Evolutionary conservation across 305 asterid genomes (phyloP), one percentile per base, ranked within the genome.

Genomic region (Petunia hybrid): DNA sequence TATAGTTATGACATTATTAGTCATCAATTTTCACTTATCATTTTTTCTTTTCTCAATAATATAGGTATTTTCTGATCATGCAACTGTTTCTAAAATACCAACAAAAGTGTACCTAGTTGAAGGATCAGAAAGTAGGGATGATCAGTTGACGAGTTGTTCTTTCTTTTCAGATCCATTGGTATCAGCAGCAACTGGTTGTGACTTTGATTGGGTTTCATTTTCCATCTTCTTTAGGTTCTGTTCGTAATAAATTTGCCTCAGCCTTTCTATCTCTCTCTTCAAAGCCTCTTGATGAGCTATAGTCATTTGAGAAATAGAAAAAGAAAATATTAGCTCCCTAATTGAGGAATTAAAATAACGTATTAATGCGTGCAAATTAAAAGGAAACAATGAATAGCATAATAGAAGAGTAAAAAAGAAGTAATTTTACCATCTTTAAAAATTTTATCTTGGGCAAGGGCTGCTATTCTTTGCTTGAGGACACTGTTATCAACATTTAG

Each of bases 221-320:
- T 92, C 95, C 88, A 91, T 84, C 82, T 91, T 86, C 89, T 92
- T 94, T 76, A 91, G 16, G 81, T 89, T 91, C 80, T 93, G 97
- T 65, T 91, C 92, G 83, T 87, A 92, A 81, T 89, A 95, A 63
- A 93, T 75, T 85, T 90, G 93, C 88, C 95, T 92, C 73, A 95
- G 86, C 89, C 98, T 92, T 88, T 93, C 98, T 65, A 95, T 95
- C 85, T 95, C 99, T 85, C 90, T 85, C 88, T 89, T 93, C 89
- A 95, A 81, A 77, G 99, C 97, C 83, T 95, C 99, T 89, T 95
- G 99, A 88, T 93, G 98, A 82, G 97, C 99, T 95, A 67, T 73
- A 81, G 77, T 8, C 51, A 45, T 16, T 60, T 9, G 57, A 51
- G 3, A 51, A 16, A 59, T 59, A n/a, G 10, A 16, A 57, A 16